Percentiles rank a stretch among this genome's conserved stretches.
Conservation (phyloP, 2,329 filamentous ascomycete species). For the Fusarium papillatum region DNA sequence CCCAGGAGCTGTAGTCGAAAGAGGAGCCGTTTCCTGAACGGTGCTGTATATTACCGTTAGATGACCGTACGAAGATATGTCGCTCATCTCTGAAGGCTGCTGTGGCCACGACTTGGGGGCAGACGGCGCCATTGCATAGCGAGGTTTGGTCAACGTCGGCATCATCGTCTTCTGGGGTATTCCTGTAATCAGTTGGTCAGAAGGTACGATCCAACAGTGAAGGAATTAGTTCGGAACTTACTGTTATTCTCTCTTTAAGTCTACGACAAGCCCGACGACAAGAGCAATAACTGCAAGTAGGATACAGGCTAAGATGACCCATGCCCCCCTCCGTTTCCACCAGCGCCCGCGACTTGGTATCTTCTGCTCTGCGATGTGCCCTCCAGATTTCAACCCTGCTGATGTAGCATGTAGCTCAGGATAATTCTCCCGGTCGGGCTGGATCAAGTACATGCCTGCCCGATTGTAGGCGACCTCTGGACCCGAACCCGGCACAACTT, state of each 20-base stretch:
- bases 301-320: background rate
- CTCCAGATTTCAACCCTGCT: background rate
- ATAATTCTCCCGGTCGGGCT: background rate
- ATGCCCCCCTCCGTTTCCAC: background rate
- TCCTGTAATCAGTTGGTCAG: background rate
- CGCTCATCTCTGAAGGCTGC: background rate
- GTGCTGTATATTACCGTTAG: background rate
- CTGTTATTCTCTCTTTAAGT: background rate
- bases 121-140: background rate
- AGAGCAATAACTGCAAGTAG: background rate
- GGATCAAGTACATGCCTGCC: background rate
- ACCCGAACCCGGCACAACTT: background rate
- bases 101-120: background rate
- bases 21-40: background rate
- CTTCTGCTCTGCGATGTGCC: background rate
- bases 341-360: background rate
- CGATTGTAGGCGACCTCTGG: background rate
- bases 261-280: background rate
- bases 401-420: background rate
- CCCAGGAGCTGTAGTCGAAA: background rate
- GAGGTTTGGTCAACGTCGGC: background rate
- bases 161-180: background rate
- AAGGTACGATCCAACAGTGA: background rate
- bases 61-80: background rate
- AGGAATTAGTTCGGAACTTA: background rate